phyloP scores from a whole-genome alignment of 1,139 yeast species.

The Arxiozyma heterogenica region DNA sequence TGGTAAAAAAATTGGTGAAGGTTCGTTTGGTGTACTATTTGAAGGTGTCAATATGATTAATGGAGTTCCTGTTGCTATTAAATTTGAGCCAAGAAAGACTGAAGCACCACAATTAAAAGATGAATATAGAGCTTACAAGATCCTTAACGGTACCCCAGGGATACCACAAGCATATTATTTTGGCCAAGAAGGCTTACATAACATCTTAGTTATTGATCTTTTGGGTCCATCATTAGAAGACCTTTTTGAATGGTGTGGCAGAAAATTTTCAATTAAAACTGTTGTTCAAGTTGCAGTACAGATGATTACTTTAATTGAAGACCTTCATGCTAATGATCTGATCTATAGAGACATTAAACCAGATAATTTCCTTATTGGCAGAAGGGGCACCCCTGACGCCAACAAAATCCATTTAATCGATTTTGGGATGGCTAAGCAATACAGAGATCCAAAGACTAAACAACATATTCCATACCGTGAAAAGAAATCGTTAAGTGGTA shows the following conservation, averaged over 20 bases:
- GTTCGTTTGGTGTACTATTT: constrained; percentile 74
- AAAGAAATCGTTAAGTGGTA: constrained; percentile 91
- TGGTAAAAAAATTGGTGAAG: constrained; percentile 79
- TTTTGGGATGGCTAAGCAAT: constrained; percentile 93
- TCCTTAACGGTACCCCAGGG: constrained; percentile 51
- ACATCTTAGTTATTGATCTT: constrained; percentile 61
- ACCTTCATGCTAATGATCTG: constrained; percentile 58
- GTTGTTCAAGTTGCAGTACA: constrained; percentile 69
- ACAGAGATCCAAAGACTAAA: constrained; percentile 91
- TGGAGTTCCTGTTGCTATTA: constrained; percentile 69
- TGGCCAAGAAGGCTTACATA: constrained; percentile 75
- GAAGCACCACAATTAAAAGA: constrained; percentile 77
- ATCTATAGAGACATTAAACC: constrained; percentile 81
- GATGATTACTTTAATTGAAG: constrained; percentile 60
- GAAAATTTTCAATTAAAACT: constrained; percentile 58
- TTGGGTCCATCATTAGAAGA: constrained; percentile 74
- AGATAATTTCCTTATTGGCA: constrained; percentile 94
- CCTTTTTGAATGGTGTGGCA: constrained; percentile 73
- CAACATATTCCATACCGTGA: constrained; percentile 94
- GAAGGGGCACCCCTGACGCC: constrained; percentile 55
- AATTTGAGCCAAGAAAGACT: constrained; percentile 69
- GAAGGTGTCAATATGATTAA: constrained; percentile 72
- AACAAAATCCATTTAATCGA: constrained; percentile 90
- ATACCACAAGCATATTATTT: constrained; percentile 70
- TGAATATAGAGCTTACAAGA: constrained; percentile 66